Conservation (phyloP, 768 basidiomycete species). For the Trametes villosa region DNA sequence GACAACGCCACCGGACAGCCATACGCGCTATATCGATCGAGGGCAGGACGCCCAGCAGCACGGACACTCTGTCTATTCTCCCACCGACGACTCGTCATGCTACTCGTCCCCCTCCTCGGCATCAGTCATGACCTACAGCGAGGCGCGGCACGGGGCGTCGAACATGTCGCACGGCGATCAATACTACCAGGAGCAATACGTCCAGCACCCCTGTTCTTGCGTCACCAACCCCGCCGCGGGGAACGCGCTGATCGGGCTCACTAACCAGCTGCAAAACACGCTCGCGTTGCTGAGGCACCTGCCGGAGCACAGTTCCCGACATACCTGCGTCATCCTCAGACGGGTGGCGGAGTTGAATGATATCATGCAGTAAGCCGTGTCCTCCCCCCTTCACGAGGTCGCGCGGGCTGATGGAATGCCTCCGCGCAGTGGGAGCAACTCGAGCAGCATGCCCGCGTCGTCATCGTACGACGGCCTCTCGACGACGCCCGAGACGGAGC, state of each 20-base stretch:
- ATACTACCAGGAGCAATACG: slow-evolving; percentile 33
- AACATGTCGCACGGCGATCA: slow-evolving; percentile 24
- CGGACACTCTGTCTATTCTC: slow-evolving; percentile 21
- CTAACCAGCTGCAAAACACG: slow-evolving; percentile 65
- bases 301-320: slow-evolving; percentile 53
- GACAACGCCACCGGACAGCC: slow-evolving; percentile 12
- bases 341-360: slow-evolving; percentile 64
- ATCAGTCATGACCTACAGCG: slow-evolving; percentile 31
- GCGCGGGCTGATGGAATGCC: not conserved
- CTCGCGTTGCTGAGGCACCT: slow-evolving; percentile 63
- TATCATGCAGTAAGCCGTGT: slow-evolving; percentile 58
- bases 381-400: slow-evolving; percentile 14
- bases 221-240: slow-evolving; percentile 63
- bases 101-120: slow-evolving; percentile 31
- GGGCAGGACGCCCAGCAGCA: slow-evolving; percentile 17
- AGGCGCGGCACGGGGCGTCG: slow-evolving; percentile 23
- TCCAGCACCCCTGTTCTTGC: slow-evolving; percentile 59
- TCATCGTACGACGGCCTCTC: slow-evolving; percentile 27
- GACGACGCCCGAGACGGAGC: slow-evolving; percentile 57
- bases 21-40: slow-evolving; percentile 21
- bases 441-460: slow-evolving; percentile 1
- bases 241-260: slow-evolving; percentile 62
- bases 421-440: slow-evolving; percentile 25
- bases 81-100: slow-evolving; percentile 24
- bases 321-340: slow-evolving; percentile 56